Evolutionary conservation across 1,284 basidiomycete genomes (phyloP).

Genomic region (Cutaneotrichosporon sp.): DNA sequence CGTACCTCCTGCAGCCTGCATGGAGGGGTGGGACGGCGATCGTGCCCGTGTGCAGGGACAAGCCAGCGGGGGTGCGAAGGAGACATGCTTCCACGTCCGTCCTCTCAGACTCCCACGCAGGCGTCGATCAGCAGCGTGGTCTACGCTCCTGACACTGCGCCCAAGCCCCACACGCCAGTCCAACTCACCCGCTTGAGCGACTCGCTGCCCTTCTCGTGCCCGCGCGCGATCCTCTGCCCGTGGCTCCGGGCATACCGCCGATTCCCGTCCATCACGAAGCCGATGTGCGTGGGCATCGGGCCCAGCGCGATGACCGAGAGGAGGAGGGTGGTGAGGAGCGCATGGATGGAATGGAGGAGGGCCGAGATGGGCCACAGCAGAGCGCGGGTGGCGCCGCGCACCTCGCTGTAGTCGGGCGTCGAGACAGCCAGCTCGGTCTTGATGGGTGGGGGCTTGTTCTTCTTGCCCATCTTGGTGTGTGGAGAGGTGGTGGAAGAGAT

Average conservation of each 20-base stretch:
- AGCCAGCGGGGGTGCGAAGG: too few species aligned
- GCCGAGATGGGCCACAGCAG: slow-evolving; percentile 27
- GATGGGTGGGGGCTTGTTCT: neutral
- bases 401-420: neutral
- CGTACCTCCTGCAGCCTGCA: too few species aligned
- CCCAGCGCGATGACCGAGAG: slow-evolving; percentile 71
- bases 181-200: slow-evolving; percentile 72
- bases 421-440: neutral
- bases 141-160: too few species aligned
- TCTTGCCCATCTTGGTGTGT: neutral
- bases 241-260: slow-evolving; percentile 80
- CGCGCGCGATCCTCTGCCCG: slow-evolving; percentile 67
- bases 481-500: neutral
- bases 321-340: slow-evolving; percentile 54
- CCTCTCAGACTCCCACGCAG: too few species aligned
- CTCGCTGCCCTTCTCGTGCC: slow-evolving; percentile 83
- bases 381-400: slow-evolving; percentile 5
- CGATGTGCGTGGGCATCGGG: slow-evolving; percentile 87
- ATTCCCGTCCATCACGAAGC: slow-evolving; percentile 99
- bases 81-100: too few species aligned
- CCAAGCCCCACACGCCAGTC: too few species aligned
- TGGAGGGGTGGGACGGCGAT: neutral
- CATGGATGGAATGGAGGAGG: slow-evolving; percentile 39
- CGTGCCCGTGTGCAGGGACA: neutral
- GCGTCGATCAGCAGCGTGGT: too few species aligned